These are phyloP conservation scores for Vitis hybrid DNA, from an alignment of 177 flowering plant genomes.

Conservation along the genomic window DNA sequence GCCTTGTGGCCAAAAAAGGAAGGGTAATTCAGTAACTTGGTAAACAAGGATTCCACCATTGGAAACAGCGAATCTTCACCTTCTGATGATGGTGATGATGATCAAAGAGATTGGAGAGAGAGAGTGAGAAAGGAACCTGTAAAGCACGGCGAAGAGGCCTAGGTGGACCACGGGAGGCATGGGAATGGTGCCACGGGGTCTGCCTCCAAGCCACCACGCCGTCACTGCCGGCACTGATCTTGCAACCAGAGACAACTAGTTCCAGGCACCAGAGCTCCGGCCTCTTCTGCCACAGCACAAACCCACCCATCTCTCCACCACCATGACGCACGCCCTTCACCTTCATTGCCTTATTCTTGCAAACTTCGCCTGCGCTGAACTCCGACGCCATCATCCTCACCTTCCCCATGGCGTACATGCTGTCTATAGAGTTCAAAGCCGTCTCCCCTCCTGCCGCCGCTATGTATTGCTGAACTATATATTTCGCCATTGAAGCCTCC, in stretches of 20 bases:
- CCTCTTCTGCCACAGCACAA: slow-evolving; percentile 87
- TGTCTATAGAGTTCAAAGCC: slow-evolving; percentile 53
- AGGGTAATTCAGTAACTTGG: too few species aligned
- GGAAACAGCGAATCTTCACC: too few species aligned
- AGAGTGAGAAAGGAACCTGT: slow-evolving; percentile 48
- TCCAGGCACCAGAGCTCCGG: slow-evolving; percentile 91
- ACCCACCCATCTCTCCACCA: slow-evolving; percentile 74
- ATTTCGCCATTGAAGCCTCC: slow-evolving; percentile 88
- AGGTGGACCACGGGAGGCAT: slow-evolving; percentile 91
- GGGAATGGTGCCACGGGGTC: slow-evolving; percentile 95
- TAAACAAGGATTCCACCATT: too few species aligned
- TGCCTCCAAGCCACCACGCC: slow-evolving; percentile 93
- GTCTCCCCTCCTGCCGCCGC: slow-evolving; percentile 83
- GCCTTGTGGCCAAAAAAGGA: too few species aligned
- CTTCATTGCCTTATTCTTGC: slow-evolving; percentile 29
- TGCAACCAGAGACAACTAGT: slow-evolving; percentile 72
- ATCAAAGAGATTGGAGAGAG: not conserved
- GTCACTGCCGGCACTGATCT: slow-evolving; percentile 90
- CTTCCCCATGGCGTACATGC: slow-evolving; percentile 94
- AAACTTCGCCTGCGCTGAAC: slow-evolving; percentile 43
- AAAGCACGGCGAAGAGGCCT: slow-evolving; percentile 83
- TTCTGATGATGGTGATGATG: too few species aligned
- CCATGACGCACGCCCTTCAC: slow-evolving; percentile 30
- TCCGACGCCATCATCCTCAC: slow-evolving; percentile 76
- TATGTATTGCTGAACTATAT: slow-evolving; percentile 83